Evolutionary conservation across 176 grass and related monocot genomes (phyloP), one percentile per base, ranked within the genome.

Genomic region (Rhipidocladum racemiflorum): DNA sequence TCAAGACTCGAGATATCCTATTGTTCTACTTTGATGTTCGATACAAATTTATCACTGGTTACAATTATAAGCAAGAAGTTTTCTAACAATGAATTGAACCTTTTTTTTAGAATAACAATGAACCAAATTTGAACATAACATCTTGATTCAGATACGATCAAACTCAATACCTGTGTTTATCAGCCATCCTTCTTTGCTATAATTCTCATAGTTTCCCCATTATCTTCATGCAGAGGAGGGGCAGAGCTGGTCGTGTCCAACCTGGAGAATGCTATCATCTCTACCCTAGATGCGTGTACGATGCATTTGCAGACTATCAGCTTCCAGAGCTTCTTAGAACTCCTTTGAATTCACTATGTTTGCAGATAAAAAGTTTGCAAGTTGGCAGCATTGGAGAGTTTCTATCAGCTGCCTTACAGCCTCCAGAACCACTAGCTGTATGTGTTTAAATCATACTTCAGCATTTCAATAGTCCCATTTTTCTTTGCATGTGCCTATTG

Each of bases 301-400:
- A 93, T 71, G 90, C 95, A 69, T 98, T 98, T 72, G 77, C 84
- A 50, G 92, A 98, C 10, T 98, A 98, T 80, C 92, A 98, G 72
- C 91, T 95, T 87, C 90, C 92, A 0, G 92, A 98, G 82, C 89
- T 98, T 84, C 90, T 98, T 72, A 92, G 90, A 86, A 95, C 92
- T 81, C 92, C 92, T 79, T 90, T 98, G 51, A 98, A 98, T 76
- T 98, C 92, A 39, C 85, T 98, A 75, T 95, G 92, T 84, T 93
- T 98, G 88, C 92, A 98, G 80, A 98, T 98, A 89, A 98, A 95
- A 84, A 93, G 95, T 83, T 84, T 98, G 84, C 92, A 98, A 80
- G 81, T 98, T 67, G 90, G 76, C 59, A 91, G 84, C 66, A 98
- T 98, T 64, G 92, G 92, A 49, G 88, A 93, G 51, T 98, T 98